Conservation (phyloP, 768 basidiomycete species). For the Grammothele lineata region DNA sequence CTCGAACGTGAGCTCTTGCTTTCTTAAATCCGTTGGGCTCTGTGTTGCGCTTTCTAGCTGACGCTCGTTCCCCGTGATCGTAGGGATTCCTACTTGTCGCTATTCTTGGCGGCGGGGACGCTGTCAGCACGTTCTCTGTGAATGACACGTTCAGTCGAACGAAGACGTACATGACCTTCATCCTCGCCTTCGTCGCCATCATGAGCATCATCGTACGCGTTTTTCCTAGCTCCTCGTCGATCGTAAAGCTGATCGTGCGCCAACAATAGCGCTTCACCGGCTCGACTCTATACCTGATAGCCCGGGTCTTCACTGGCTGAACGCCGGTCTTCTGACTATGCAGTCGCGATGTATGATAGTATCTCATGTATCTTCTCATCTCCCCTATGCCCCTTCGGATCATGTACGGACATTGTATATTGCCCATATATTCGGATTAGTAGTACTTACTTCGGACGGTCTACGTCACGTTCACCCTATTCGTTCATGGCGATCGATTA, state of each 20-base stretch:
- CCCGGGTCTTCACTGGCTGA: constrained; percentile 49
- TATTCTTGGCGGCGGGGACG: constrained; percentile 60
- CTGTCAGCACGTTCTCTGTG: constrained; percentile 56
- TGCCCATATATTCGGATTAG: constrained; percentile 3
- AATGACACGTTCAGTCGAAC: constrained; percentile 46
- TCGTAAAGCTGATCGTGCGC: constrained; percentile 6
- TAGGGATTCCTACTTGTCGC: constrained; percentile 67
- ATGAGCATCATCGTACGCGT: constrained; percentile 56
- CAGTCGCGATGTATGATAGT: constrained; percentile 11
- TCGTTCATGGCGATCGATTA: too few species aligned
- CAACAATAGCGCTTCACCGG: constrained; percentile 49
- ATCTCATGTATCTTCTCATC: neutral
- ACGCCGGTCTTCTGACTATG: neutral
- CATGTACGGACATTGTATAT: constrained; percentile 5
- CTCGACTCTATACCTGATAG: constrained; percentile 51
- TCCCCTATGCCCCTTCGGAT: constrained; percentile 1
- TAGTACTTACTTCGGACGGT: too few species aligned
- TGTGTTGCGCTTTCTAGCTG: neutral
- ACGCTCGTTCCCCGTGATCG: neutral
- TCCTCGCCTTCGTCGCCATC: constrained; percentile 77
- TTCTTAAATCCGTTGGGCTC: too few species aligned
- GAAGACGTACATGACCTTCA: constrained; percentile 75
- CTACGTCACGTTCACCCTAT: too few species aligned
- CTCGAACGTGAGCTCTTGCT: constrained; percentile 57
- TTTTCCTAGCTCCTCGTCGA: neutral